Base-by-base conservation (phyloP, 2,329 filamentous ascomycete species). In the Cytospora paraplurivora region DNA sequence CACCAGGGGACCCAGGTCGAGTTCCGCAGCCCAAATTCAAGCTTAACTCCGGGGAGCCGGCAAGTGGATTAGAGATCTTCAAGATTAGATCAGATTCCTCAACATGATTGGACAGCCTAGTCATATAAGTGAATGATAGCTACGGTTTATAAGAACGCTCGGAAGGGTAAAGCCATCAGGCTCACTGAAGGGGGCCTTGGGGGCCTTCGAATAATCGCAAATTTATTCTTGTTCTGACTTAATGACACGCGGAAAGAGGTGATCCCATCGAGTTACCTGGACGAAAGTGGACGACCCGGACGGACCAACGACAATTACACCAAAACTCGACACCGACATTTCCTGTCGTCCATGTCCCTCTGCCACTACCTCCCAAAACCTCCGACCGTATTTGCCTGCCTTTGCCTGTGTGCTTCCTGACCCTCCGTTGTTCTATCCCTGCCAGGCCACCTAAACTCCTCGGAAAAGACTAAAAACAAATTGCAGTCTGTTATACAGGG, bases 51-150 rank as follows among this genome's bases (percentile, higher is more conserved):
- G 37, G 59, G 51, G 37, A 34, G 38, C 32, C 51, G 59, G 51
- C n/a, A 34, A 55, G 51, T 61, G 59, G 37, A 38, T 15, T 21
- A 17, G 35, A 50, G 51, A 61, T 61, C 51, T 21, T 17, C 19
- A 19, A 44, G 49, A 62, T 59, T 58, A 69, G 66, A 67, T 69
- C 63, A 68, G 62, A 69, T 69, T 59, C 35, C 33, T 2, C 11
- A 12, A 15, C 13, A 34, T 17, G n/a, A 21, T 65, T 58, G 52
- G 54, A 63, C 50, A 52, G 2, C 19, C 0, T 6, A 27, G 11
- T 44, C 52, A 41, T 61, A 33, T 55, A 61, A 61, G 59, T 61
- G 38, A 13, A 19, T 21, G 19, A 19, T 21, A 13, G 50, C 35
- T 47, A n/a, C 7, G n/a, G 17, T 19, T 19, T 11, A 19, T 21